Conservation (phyloP, 192 early-diverging fungal species). For the Coemansia biformis region DNA sequence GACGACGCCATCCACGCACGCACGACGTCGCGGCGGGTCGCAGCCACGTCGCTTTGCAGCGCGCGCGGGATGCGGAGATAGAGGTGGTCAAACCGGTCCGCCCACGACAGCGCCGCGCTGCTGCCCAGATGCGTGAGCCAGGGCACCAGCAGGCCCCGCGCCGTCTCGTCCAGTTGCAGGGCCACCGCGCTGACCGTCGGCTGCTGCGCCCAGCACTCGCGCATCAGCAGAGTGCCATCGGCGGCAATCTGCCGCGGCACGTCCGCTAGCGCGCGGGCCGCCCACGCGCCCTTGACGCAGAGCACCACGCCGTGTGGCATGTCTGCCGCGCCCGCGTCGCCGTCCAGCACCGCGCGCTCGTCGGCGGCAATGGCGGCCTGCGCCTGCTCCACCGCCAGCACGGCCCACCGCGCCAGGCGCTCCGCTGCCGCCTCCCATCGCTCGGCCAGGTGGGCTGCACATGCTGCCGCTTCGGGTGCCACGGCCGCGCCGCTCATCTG, state of each 20-base stretch:
- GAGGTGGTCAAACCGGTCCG: conserved; percentile 15
- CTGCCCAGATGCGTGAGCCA: conserved; percentile 24
- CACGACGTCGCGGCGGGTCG: conserved; percentile 35
- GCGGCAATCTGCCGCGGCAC: conserved; percentile 3
- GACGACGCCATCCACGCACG: conserved; percentile 31
- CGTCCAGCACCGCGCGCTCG: not conserved
- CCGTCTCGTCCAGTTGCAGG: conserved; percentile 3
- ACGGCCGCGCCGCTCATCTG: conserved; percentile 33
- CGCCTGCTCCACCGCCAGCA: not conserved
- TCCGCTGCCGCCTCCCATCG: conserved; percentile 14
- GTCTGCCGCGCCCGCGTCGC: not conserved
- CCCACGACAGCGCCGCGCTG: conserved; percentile 18
- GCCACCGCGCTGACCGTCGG: not conserved
- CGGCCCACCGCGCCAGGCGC: conserved; percentile 26
- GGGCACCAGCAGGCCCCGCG: conserved; percentile 15
- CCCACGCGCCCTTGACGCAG: conserved; percentile 36
- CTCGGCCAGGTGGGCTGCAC: conserved; percentile 12
- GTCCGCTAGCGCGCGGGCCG: conserved; percentile 8
- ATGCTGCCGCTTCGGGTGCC: conserved; percentile 13
- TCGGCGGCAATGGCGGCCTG: not conserved
- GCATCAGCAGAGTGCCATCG: conserved; percentile 9
- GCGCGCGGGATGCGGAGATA: conserved; percentile 17
- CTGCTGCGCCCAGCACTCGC: conserved; percentile 21
- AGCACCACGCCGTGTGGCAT: conserved; percentile 10
- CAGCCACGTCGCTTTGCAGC: conserved; percentile 8